Conservation (phyloP, 352 stramenopile genomes). For the Globisporangium spiculum region DNA sequence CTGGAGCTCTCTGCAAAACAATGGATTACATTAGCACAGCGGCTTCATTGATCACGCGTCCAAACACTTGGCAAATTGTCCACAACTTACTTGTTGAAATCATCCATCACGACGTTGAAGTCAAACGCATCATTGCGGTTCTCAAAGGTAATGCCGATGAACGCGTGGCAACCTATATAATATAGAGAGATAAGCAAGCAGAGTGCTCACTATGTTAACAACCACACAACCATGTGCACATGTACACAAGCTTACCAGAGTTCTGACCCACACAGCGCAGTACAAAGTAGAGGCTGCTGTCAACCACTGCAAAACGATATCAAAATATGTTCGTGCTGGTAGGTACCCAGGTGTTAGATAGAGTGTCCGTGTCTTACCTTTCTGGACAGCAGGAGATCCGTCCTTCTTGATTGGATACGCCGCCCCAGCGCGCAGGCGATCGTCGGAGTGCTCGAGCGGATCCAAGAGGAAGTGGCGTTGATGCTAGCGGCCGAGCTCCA, state of each 20-base stretch:
- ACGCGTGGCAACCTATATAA: conserved; percentile 64
- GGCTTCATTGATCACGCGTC: too few relatives aligned
- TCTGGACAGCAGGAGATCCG: neutral
- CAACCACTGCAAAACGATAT: neutral
- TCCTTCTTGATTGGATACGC: conserved; percentile 40
- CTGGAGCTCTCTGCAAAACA: conserved; percentile 40
- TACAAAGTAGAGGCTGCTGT: neutral
- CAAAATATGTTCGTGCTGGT: neutral
- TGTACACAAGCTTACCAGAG: neutral
- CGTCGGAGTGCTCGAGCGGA: conserved; percentile 35
- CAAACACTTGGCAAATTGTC: neutral
- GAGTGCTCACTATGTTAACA: neutral
- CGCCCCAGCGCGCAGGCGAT: conserved; percentile 38
- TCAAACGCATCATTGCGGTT: conserved; percentile 94
- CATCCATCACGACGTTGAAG: conserved; percentile 92
- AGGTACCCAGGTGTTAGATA: too few relatives aligned
- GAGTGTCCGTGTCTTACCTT: neutral
- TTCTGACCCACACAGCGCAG: neutral
- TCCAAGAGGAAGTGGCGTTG: conserved; percentile 41
- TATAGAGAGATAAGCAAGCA: neutral
- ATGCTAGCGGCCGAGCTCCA: conserved; percentile 42
- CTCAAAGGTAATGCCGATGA: conserved; percentile 93
- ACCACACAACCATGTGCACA: neutral
- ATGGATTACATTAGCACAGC: too few relatives aligned
- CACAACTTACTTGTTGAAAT: conserved; percentile 65